Evolutionary conservation across 805 yeast genomes (phyloP).

Genomic region (Candida broadrunensis): DNA sequence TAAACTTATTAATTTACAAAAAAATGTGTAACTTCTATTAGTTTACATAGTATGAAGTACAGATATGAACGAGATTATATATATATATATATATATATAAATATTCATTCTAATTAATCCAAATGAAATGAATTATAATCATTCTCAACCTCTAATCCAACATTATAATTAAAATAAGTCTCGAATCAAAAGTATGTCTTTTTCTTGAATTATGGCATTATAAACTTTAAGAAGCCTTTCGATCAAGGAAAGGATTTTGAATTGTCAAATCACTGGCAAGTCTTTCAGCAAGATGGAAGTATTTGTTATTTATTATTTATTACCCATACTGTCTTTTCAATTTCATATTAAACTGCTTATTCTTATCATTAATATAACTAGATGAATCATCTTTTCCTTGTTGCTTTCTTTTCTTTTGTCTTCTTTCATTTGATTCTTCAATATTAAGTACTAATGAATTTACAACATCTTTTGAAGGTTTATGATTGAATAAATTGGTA

Average conservation of each 20-base stretch:
- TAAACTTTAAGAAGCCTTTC: slow-evolving; percentile 25
- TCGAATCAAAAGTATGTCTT: slow-evolving; percentile 12
- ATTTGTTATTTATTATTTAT: slow-evolving; percentile 27
- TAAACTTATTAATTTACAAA: too few relatives aligned
- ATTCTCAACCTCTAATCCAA: too few relatives aligned
- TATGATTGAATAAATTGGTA: slow-evolving; percentile 20
- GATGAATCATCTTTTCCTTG: slow-evolving; percentile 32
- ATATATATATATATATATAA: too few relatives aligned
- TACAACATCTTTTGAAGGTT: slow-evolving; percentile 31
- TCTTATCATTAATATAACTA: slow-evolving; percentile 64
- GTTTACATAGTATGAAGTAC: too few relatives aligned
- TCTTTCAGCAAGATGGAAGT: slow-evolving; percentile 29
- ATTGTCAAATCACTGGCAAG: slow-evolving; percentile 16
- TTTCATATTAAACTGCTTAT: slow-evolving; percentile 70
- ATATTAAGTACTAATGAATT: slow-evolving; percentile 29
- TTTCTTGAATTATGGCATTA: slow-evolving; percentile 28
- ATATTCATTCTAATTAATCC: too few relatives aligned
- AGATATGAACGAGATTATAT: too few relatives aligned
- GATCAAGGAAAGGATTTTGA: slow-evolving; percentile 25
- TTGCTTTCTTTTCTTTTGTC: slow-evolving; percentile 34
- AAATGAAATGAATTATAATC: too few relatives aligned
- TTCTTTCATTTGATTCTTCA: slow-evolving; percentile 33
- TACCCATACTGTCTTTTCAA: slow-evolving; percentile 53
- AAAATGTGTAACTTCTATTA: too few relatives aligned
- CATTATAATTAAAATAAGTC: slow-evolving; percentile 10